phyloP scores from a whole-genome alignment of 345 rosid genomes.

The Eucalyptus camaldulensis region DNA sequence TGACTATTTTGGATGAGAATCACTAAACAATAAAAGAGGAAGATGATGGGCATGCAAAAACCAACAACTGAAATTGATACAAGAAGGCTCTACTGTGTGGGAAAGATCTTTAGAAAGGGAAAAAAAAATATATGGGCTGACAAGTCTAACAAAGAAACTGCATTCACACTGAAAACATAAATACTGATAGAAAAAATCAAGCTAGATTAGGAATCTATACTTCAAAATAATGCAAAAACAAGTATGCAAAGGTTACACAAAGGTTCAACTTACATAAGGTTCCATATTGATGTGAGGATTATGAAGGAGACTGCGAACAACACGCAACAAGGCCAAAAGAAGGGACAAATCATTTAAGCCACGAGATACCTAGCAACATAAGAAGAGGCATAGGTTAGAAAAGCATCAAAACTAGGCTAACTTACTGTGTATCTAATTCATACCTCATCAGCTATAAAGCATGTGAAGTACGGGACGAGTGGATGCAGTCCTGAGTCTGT shows the following conservation, averaged over 20 bases:
- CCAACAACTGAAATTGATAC: not conserved
- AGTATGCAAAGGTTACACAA: not conserved
- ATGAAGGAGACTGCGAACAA: conserved; percentile 76
- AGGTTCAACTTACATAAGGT: conserved; percentile 67
- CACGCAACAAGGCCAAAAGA: conserved; percentile 89
- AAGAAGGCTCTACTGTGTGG: not conserved
- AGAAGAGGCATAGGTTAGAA: not conserved
- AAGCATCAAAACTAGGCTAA: not conserved
- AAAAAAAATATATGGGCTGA: not conserved
- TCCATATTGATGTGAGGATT: conserved; percentile 89
- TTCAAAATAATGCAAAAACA: not conserved
- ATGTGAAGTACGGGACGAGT: conserved; percentile 92
- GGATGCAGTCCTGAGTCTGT: conserved; percentile 98
- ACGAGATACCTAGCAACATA: conserved; percentile 63
- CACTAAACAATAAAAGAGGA: not conserved
- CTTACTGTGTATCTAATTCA: not conserved
- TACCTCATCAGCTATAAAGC: conserved; percentile 94
- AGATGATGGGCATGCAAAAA: not conserved
- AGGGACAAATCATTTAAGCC: conserved; percentile 71
- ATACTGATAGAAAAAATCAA: not conserved
- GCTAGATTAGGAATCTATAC: not conserved
- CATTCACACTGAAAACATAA: not conserved
- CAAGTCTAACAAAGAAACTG: not conserved
- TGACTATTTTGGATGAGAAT: not conserved
- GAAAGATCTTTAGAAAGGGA: not conserved